Evolutionary conservation across 2,329 filamentous ascomycete genomes (phyloP).

Genomic region (Fonsecaea monophora): DNA sequence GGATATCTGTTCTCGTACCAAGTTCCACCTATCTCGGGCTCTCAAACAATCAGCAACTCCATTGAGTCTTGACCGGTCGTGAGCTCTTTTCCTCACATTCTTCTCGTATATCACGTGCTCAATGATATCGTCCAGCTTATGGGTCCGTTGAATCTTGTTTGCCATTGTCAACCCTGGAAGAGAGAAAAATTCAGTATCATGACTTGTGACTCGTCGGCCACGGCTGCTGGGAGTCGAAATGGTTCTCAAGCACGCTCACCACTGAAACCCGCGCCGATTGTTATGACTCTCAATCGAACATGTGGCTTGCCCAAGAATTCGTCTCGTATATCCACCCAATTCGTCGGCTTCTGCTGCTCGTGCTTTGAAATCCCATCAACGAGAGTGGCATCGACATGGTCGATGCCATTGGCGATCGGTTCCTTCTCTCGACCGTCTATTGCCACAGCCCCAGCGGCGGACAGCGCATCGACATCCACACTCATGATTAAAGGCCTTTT

Average conservation of each 20-base stretch:
- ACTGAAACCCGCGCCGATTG: slow-evolving; percentile 38
- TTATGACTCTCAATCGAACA: slow-evolving; percentile 30
- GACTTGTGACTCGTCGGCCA: too few species aligned
- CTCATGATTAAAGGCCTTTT: too few species aligned
- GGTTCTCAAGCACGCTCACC: neutral
- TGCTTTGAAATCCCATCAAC: too few species aligned
- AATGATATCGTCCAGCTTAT: slow-evolving; percentile 28
- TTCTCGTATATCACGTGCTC: slow-evolving; percentile 40
- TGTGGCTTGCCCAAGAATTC: slow-evolving; percentile 22
- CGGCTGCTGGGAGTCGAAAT: too few species aligned
- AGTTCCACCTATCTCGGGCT: slow-evolving; percentile 39
- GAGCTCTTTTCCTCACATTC: slow-evolving; percentile 25
- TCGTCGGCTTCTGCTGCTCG: neutral
- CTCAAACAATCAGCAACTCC: too few species aligned
- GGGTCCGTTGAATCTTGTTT: slow-evolving; percentile 37
- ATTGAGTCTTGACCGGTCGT: too few species aligned
- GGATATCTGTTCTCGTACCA: slow-evolving; percentile 41
- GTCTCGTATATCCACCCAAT: slow-evolving; percentile 23
- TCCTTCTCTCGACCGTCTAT: too few species aligned
- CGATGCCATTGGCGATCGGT: too few species aligned
- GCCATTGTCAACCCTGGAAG: slow-evolving; percentile 30
- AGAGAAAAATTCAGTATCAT: too few species aligned
- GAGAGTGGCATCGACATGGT: too few species aligned
- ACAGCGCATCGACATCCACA: too few species aligned
- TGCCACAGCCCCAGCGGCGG: too few species aligned